Evolutionary conservation across 306 rosid species (phyloP).

Genomic region (Casuarina equisetifolia): DNA sequence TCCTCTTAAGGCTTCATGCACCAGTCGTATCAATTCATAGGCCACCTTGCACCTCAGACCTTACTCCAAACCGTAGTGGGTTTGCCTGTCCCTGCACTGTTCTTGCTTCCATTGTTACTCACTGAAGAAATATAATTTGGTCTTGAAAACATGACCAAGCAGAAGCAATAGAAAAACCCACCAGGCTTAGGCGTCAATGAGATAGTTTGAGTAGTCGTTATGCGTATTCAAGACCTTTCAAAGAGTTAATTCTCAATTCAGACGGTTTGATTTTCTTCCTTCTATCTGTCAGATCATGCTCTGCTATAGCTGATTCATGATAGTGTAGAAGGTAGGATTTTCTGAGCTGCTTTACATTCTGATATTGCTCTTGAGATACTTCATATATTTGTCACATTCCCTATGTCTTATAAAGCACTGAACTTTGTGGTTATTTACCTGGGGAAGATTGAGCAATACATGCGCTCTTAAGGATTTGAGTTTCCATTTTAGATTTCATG

Average conservation of each 20-base stretch:
- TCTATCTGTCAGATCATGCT: slow-evolving; percentile 19
- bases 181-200: slow-evolving; percentile 18
- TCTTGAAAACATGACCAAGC: slow-evolving; percentile 12
- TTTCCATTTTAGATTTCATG: neutral
- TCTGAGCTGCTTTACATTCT: neutral
- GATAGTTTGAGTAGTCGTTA: neutral
- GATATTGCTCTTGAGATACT: slow-evolving; percentile 6
- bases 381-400: slow-evolving; percentile 17
- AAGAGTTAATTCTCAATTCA: slow-evolving; percentile 18
- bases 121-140: slow-evolving; percentile 3
- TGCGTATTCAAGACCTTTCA: slow-evolving; percentile 21
- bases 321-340: slow-evolving; percentile 33
- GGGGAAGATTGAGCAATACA: neutral
- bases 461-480: slow-evolving; percentile 17
- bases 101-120: slow-evolving; percentile 18
- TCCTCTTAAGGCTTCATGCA: slow-evolving; percentile 36
- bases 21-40: neutral
- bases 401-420: neutral
- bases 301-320: slow-evolving; percentile 10
- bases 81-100: slow-evolving; percentile 27
- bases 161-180: slow-evolving; percentile 23
- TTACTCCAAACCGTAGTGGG: slow-evolving; percentile 26
- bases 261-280: slow-evolving; percentile 23
- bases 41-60: slow-evolving; percentile 22
- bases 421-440: neutral